Evolutionary conservation across 2,329 filamentous ascomycete genomes (phyloP).

Genomic region (Decorospora gaudefroyi): DNA sequence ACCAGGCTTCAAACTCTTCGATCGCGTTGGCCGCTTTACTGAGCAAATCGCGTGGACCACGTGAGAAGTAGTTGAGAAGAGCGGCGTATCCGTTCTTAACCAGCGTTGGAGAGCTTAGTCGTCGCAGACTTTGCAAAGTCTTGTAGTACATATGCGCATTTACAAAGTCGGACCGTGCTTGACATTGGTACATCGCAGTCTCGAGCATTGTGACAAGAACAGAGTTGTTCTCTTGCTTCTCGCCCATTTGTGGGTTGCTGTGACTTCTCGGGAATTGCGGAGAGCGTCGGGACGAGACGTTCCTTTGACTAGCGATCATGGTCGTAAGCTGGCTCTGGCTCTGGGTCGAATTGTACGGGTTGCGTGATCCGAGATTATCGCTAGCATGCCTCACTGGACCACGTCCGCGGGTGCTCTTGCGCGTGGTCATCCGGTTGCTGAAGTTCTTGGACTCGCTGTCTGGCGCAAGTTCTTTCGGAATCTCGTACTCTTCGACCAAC

Average conservation of each 20-base stretch:
- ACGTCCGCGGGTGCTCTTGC: constrained; percentile 41
- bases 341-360: constrained; percentile 48
- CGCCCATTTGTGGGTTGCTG: constrained; percentile 48
- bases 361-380: constrained; percentile 56
- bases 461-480: constrained; percentile 68
- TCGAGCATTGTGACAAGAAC: constrained; percentile 74
- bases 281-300: constrained; percentile 42
- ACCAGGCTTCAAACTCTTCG: constrained; percentile 79
- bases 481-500: constrained; percentile 80
- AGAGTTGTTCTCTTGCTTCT: constrained; percentile 48
- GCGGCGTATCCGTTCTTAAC: constrained; percentile 71
- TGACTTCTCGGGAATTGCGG: constrained; percentile 46
- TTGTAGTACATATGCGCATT: constrained; percentile 85
- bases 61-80: constrained; percentile 73
- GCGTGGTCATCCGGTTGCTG: constrained; percentile 68
- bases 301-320: constrained; percentile 47
- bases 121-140: constrained; percentile 73
- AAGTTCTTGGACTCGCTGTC: constrained; percentile 66
- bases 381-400: constrained; percentile 33
- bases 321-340: constrained; percentile 45
- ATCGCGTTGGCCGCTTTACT: constrained; percentile 71
- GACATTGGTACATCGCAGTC: constrained; percentile 75
- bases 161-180: constrained; percentile 79
- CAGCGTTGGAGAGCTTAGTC: constrained; percentile 63
- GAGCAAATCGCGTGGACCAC: constrained; percentile 71